Percentiles rank a stretch among this genome's conserved stretches.
phyloP scores from a whole-genome alignment of 1,284 basidiomycete species.

The Moniliophthora roreri region DNA sequence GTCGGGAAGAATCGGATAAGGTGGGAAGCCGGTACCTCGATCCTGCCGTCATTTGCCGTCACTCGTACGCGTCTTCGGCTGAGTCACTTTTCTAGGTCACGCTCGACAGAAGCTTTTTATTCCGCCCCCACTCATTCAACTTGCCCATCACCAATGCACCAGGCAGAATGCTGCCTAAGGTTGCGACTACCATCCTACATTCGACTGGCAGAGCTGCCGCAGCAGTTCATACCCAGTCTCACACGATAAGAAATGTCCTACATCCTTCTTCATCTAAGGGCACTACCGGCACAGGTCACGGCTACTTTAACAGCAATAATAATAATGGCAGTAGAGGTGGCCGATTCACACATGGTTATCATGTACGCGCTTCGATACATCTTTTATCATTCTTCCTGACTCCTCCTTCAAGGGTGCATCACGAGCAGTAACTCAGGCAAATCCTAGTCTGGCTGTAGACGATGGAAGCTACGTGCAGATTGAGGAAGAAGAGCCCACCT shows the following conservation, averaged over 20 bases:
- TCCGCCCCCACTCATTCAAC: no score
- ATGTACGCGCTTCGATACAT: constrained; percentile 31
- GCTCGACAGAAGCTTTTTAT: no score
- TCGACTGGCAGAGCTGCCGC: constrained; percentile 73
- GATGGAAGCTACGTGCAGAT: constrained; percentile 43
- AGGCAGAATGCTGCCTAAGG: constrained; percentile 72
- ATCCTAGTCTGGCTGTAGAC: constrained; percentile 46
- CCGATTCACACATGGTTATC: constrained; percentile 65
- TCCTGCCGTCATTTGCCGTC: no score
- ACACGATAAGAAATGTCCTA: constrained; percentile 72
- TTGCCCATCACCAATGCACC: background rate
- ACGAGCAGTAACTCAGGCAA: constrained; percentile 69
- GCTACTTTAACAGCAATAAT: constrained; percentile 60
- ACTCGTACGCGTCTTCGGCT: no score
- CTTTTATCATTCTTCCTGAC: constrained; percentile 3
- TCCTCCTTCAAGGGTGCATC: constrained; percentile 50
- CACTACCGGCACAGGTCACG: constrained; percentile 55
- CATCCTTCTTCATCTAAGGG: constrained; percentile 45
- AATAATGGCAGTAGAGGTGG: constrained; percentile 60
- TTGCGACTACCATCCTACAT: constrained; percentile 72
- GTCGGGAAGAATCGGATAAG: no score
- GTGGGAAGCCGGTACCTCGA: no score
- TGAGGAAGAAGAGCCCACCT: constrained; percentile 59
- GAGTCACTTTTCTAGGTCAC: no score
- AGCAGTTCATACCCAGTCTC: constrained; percentile 68